Conservation (phyloP, 768 basidiomycete species). For the Termitomyces sp. region DNA sequence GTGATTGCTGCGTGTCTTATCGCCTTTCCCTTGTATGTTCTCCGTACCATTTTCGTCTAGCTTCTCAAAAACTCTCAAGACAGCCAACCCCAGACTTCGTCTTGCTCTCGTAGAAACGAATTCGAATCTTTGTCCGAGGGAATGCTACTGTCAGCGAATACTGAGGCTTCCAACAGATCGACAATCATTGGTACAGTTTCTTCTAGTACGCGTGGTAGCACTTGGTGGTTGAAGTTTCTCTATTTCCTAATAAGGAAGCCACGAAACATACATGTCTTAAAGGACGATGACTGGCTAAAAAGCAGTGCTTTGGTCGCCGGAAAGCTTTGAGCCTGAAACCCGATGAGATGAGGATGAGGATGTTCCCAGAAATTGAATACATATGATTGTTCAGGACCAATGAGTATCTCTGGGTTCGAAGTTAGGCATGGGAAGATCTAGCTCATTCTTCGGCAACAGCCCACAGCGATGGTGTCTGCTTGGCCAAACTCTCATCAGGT, state of each 20-base stretch:
- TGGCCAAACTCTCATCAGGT: background rate
- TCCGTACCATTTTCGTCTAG: slow-evolving; percentile 23
- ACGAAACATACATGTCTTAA: slow-evolving; percentile 10
- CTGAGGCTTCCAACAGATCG: slow-evolving; percentile 20
- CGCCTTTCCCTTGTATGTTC: slow-evolving; percentile 21
- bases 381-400: slow-evolving; percentile 6
- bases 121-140: slow-evolving; percentile 23
- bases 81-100: slow-evolving; percentile 16
- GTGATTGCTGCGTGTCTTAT: slow-evolving; percentile 19
- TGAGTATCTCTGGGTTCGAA: slow-evolving; percentile 21
- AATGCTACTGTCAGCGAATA: slow-evolving; percentile 23
- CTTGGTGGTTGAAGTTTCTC: background rate
- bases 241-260: background rate
- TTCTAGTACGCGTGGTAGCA: slow-evolving; percentile 20
- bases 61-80: slow-evolving; percentile 17
- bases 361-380: slow-evolving; percentile 19
- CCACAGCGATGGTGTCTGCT: background rate
- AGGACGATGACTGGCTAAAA: slow-evolving; percentile 9
- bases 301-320: slow-evolving; percentile 18
- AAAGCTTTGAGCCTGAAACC: slow-evolving; percentile 21
- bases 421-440: slow-evolving; percentile 1
- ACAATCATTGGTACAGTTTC: slow-evolving; percentile 27
- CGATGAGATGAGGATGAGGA: slow-evolving; percentile 21
- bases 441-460: background rate
- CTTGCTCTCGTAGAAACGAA: slow-evolving; percentile 26